phyloP scores from a whole-genome alignment of 768 basidiomycete genomes.

The Dentipellis fragilis region DNA sequence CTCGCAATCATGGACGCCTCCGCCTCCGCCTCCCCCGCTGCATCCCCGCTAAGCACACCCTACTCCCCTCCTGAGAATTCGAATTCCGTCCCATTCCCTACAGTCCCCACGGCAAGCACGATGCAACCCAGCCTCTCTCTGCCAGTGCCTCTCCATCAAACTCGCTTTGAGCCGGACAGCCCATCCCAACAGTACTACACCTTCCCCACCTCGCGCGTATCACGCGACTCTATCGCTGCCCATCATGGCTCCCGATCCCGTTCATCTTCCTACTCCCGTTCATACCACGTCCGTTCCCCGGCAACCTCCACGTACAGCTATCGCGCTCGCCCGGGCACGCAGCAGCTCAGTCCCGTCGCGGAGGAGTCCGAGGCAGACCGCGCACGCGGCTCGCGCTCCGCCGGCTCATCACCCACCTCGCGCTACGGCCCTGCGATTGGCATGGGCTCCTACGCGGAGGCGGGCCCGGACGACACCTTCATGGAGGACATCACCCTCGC shows the following conservation, averaged over 20 bases:
- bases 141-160: not conserved
- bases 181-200: not conserved
- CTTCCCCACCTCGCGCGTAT: not conserved
- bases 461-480: conserved; percentile 6
- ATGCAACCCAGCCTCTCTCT: not conserved
- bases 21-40: too few species aligned
- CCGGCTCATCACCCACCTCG: conserved; percentile 1
- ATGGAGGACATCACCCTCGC: conserved; percentile 12
- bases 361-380: conserved; percentile 13
- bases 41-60: too few species aligned
- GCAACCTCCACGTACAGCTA: conserved; percentile 10
- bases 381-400: conserved; percentile 5
- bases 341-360: conserved; percentile 14
- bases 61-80: not conserved
- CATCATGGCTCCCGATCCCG: not conserved
- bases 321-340: conserved; percentile 5
- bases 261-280: not conserved
- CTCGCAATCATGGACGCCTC: too few species aligned
- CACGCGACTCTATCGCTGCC: not conserved
- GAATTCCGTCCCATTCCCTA: not conserved
- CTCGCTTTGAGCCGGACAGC: too few species aligned
- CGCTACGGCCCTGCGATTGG: not conserved
- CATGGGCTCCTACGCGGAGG: not conserved
- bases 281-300: conserved; percentile 8
- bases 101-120: not conserved